A percentile compares a stretch with the other conserved stretches of the same genome.
Conservation (phyloP, 768 basidiomycete species). For the Trametes maxima region DNA sequence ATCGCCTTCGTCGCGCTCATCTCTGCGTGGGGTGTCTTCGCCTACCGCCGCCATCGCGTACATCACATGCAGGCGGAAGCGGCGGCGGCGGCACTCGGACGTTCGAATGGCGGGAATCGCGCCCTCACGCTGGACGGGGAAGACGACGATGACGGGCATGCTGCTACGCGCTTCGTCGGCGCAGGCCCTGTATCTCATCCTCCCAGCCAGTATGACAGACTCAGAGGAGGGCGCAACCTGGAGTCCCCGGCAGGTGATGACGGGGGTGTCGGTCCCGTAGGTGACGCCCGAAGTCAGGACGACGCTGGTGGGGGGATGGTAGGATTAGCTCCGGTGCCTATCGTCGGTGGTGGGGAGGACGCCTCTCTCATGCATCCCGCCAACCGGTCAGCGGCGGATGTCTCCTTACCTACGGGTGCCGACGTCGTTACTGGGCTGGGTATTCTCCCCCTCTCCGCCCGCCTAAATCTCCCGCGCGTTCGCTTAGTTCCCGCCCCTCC, state of each 20-base stretch:
- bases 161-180: slow-evolving; percentile 15
- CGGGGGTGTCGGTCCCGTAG: not conserved
- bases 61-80: slow-evolving; percentile 25
- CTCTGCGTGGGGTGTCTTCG: slow-evolving; percentile 23
- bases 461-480: slow-evolving; percentile 15
- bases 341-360: slow-evolving; percentile 15
- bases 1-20: slow-evolving; percentile 26
- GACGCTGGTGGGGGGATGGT: slow-evolving; percentile 7
- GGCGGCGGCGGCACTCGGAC: slow-evolving; percentile 20
- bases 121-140: slow-evolving; percentile 22
- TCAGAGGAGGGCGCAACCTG: slow-evolving; percentile 19
- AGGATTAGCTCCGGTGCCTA: slow-evolving; percentile 16
- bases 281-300: slow-evolving; percentile 13
- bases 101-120: slow-evolving; percentile 6
- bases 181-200: slow-evolving; percentile 6
- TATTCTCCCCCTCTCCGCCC: slow-evolving; percentile 4
- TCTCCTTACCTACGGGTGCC: not conserved
- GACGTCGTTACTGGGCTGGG: not conserved
- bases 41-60: slow-evolving; percentile 24
- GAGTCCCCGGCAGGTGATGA: slow-evolving; percentile 11
- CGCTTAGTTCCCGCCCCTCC: not conserved
- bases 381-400: slow-evolving; percentile 12
- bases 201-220: slow-evolving; percentile 10
- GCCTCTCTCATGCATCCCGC: slow-evolving; percentile 21
- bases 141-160: slow-evolving; percentile 10